These are phyloP conservation scores for Hymenotorrendiella dingleyae DNA, from an alignment of 2,329 filamentous ascomycete species.

Conservation along the genomic window DNA sequence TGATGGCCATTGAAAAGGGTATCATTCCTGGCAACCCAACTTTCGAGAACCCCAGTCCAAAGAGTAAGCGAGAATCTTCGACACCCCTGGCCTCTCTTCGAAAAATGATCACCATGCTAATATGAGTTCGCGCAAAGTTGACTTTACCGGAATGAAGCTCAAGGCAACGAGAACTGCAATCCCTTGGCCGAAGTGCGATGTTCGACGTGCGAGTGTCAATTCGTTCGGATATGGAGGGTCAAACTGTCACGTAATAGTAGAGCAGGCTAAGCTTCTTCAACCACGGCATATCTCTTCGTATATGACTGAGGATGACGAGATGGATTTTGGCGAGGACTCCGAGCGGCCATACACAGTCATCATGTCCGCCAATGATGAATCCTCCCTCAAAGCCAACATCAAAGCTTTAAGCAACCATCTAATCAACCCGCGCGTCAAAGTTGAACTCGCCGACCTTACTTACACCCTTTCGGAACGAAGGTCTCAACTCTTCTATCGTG, in stretches of 20 bases:
- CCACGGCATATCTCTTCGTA: too few species aligned
- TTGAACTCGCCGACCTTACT: slow-evolving; percentile 15
- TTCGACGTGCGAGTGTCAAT: slow-evolving; percentile 40
- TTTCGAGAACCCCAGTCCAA: not conserved
- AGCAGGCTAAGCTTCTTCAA: too few species aligned
- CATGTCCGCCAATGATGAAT: slow-evolving; percentile 20
- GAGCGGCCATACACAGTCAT: not conserved
- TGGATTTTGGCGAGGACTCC: not conserved
- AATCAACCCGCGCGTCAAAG: slow-evolving; percentile 12
- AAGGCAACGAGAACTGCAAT: slow-evolving; percentile 12
- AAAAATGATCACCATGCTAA: too few species aligned
- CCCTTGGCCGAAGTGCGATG: slow-evolving; percentile 22
- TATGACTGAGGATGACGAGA: too few species aligned
- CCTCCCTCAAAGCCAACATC: slow-evolving; percentile 22
- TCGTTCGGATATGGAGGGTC: slow-evolving; percentile 17
- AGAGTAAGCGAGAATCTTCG: too few species aligned
- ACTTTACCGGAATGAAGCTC: not conserved
- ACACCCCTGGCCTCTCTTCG: too few species aligned
- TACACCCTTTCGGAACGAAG: slow-evolving; percentile 22
- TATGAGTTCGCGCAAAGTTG: too few species aligned
- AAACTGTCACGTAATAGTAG: not conserved
- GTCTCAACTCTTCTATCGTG: slow-evolving; percentile 15
- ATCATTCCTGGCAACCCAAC: slow-evolving; percentile 4
- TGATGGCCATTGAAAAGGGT: slow-evolving; percentile 13
- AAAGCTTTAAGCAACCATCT: not conserved